Base-by-base conservation (phyloP, 495 filamentous ascomycete genomes). In the Penicillium daleae region DNA sequence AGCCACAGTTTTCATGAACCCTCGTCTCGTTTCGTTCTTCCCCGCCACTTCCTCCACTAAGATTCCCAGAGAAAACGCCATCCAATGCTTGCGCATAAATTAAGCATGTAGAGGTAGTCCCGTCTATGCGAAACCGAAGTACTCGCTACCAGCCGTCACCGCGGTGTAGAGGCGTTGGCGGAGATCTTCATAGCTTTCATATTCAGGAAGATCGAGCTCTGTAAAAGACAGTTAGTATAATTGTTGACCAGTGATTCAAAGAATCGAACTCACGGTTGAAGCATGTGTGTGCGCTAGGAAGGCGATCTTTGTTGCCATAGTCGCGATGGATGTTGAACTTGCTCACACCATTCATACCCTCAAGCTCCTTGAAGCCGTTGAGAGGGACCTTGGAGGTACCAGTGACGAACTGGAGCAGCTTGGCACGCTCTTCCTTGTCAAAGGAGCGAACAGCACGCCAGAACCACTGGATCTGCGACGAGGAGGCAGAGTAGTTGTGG, bases 131-230 rank as follows among this genome's bases (percentile, higher is more conserved):
- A 99, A 98, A 56, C 96, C 95, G 77, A 99, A 98, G 80, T 98
- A 97, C 72, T 97, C 93, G 79, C 91, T 93, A 40, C 95, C 95
- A 59, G 92, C 87, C 4, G 96, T 98, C 77, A 98, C 94, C 61
- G 96, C 95, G 37, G 91, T 97, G 74, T 96, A 89, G 54, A 98
- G 78, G 66, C 93, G 91, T 67, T 91, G 86, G 32, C 96, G 85
- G 48, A 99, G 85, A 69, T 84, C 83, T 64, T 99, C 95, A 73
- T 99, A 99, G 72, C 86, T 96, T 66, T 98, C 96, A 72, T 98
- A 99, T 76, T 99, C 95, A 62, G 95, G 95, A 64, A 99, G 87
- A 82, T 99, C 95, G 73, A 99, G 92, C 82, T 99, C 93, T 97
- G 75, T 68, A 63, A 68, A 66, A 63, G 56, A 35, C 9, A 21